These are phyloP conservation scores for Akanthomyces lecanii DNA, from an alignment of 2,329 filamentous ascomycete species.

Conservation along the genomic window DNA sequence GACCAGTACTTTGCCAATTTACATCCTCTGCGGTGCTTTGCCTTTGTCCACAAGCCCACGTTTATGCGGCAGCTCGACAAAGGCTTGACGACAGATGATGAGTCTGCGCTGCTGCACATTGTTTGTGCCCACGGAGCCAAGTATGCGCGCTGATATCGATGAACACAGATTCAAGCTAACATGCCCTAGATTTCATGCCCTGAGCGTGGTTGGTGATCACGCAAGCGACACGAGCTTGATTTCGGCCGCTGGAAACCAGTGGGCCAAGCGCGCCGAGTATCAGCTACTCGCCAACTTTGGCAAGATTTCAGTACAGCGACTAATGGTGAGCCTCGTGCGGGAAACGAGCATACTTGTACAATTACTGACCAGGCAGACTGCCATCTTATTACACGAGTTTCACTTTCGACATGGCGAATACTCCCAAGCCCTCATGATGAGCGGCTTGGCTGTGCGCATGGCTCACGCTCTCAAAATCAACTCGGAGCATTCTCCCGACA, in stretches of 20 bases:
- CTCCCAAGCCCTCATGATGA: conserved; percentile 38
- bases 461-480: conserved; percentile 40
- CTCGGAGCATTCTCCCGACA: conserved; percentile 33
- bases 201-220: conserved; percentile 29
- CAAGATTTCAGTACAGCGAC: conserved; percentile 35
- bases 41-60: conserved; percentile 38
- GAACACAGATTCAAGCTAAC: conserved; percentile 6
- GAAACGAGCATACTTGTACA: background rate
- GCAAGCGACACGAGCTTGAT: conserved; percentile 28
- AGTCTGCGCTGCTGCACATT: conserved; percentile 34
- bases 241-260: conserved; percentile 33
- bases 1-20: conserved; percentile 38
- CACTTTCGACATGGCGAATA: conserved; percentile 38
- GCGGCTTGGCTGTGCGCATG: conserved; percentile 39
- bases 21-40: conserved; percentile 38
- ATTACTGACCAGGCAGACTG: conserved; percentile 27
- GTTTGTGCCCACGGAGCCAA: conserved; percentile 38
- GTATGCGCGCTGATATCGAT: conserved; percentile 21
- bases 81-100: conserved; percentile 33
- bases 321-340: conserved; percentile 30
- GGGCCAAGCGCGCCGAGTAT: conserved; percentile 36
- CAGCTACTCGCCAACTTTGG: conserved; percentile 36
- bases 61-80: conserved; percentile 37
- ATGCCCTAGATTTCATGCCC: conserved; percentile 31
- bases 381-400: conserved; percentile 37